Percentiles rank a stretch among this genome's conserved stretches.
These are phyloP conservation scores for Wickerhamiella australiensis DNA, from an alignment of 805 yeast species.

Conservation along the genomic window DNA sequence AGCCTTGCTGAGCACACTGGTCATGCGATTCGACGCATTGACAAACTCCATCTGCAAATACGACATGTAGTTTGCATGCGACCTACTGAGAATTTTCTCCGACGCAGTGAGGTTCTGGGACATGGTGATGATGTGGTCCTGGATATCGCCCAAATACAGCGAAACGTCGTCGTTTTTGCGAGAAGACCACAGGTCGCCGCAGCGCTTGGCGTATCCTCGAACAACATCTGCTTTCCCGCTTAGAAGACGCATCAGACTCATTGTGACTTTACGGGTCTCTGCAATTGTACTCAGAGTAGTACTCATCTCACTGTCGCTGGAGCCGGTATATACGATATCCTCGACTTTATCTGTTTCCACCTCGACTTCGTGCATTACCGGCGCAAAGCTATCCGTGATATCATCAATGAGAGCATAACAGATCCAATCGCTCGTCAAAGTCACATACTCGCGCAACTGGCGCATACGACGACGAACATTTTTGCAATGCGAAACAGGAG, in stretches of 20 bases:
- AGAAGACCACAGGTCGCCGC: conserved; percentile 35
- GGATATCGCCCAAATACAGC: conserved; percentile 80
- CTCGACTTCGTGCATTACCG: conserved; percentile 44
- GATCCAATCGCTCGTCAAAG: conserved; percentile 47
- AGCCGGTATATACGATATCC: conserved; percentile 68
- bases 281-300: conserved; percentile 52
- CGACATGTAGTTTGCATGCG: conserved; percentile 81
- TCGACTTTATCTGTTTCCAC: conserved; percentile 50
- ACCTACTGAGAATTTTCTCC: conserved; percentile 80
- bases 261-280: conserved; percentile 74
- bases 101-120: conserved; percentile 73
- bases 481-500: conserved; percentile 43
- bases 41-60: conserved; percentile 85
- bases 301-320: conserved; percentile 35
- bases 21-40: conserved; percentile 65
- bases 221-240: conserved; percentile 91
- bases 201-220: conserved; percentile 85
- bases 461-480: conserved; percentile 48
- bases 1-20: conserved; percentile 77
- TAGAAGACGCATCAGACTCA: conserved; percentile 77
- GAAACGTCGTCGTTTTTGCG: conserved; percentile 47
- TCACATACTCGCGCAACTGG: conserved; percentile 46
- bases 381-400: conserved; percentile 49
- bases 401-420: conserved; percentile 53
- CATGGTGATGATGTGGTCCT: conserved; percentile 91